These are phyloP conservation scores for Misopates orontium DNA, from an alignment of 257 asterid genomes.

Conservation along the genomic window DNA sequence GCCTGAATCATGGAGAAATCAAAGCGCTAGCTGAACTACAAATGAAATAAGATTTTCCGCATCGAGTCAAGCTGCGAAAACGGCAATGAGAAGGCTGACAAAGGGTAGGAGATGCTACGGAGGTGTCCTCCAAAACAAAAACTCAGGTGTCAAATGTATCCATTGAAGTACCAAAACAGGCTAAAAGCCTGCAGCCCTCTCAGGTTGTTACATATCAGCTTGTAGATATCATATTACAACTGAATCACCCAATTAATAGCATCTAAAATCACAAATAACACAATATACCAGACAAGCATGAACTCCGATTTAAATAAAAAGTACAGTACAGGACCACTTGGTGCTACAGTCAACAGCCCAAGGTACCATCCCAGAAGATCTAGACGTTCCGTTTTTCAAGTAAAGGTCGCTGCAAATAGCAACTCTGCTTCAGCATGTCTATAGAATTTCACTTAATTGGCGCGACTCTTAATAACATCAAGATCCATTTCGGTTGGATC, in stretches of 20 bases:
- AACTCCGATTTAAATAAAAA: conserved; percentile 30
- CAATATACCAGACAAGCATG: conserved; percentile 31
- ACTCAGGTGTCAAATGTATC: conserved; percentile 10
- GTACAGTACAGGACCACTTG: conserved; percentile 33
- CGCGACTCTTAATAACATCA: conserved; percentile 17
- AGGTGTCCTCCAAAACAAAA: conserved; percentile 26
- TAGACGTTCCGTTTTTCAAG: conserved; percentile 30
- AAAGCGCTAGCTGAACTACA: too few species aligned
- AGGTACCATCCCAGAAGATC: conserved; percentile 38
- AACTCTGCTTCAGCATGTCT: conserved; percentile 28
- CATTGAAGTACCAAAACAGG: conserved; percentile 2
- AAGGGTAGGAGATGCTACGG: conserved; percentile 6
- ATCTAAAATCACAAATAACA: conserved; percentile 34
- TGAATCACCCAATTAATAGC: conserved; percentile 28
- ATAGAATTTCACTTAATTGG: conserved; percentile 1
- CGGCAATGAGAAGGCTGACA: conserved; percentile 3
- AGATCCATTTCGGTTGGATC: conserved; percentile 17
- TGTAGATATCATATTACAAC: conserved; percentile 29
- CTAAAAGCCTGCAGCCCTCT: conserved; percentile 14
- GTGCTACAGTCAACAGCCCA: conserved; percentile 35
- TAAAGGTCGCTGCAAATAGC: conserved; percentile 27
- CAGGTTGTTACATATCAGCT: conserved; percentile 33
- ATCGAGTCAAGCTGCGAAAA: too few species aligned
- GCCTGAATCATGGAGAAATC: too few species aligned
- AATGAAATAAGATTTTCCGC: too few species aligned